These are phyloP conservation scores for Pichia sp. DNA, from an alignment of 1,139 yeast species.

Conservation along the genomic window DNA sequence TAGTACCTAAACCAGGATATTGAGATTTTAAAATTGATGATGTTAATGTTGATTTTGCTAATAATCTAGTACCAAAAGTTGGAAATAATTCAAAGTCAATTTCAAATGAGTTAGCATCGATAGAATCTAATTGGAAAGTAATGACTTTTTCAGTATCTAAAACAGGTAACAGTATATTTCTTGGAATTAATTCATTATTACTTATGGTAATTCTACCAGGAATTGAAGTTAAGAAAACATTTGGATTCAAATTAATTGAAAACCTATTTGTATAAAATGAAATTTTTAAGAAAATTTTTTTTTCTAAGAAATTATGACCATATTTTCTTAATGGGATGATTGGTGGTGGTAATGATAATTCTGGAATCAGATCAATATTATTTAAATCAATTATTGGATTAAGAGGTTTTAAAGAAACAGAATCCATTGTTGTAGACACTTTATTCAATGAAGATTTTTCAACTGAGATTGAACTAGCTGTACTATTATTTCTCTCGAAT, in stretches of 20 bases:
- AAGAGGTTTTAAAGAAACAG: slow-evolving; percentile 8
- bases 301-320: slow-evolving; percentile 92
- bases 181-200: slow-evolving; percentile 75
- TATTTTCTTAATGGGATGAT: slow-evolving; percentile 87
- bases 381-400: slow-evolving; percentile 12
- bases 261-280: slow-evolving; percentile 56
- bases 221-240: slow-evolving; percentile 38
- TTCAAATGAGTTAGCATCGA: slow-evolving; percentile 54
- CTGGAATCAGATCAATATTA: slow-evolving; percentile 75
- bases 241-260: slow-evolving; percentile 48
- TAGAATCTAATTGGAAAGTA: slow-evolving; percentile 79
- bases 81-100: slow-evolving; percentile 92
- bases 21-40: slow-evolving; percentile 40
- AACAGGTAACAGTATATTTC: slow-evolving; percentile 75
- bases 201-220: slow-evolving; percentile 67
- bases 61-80: slow-evolving; percentile 84
- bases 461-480: no score
- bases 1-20: slow-evolving; percentile 35
- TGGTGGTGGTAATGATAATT: slow-evolving; percentile 89
- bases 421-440: not conserved
- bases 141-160: slow-evolving; percentile 67
- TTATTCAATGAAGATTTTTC: not conserved
- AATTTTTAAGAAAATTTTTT: slow-evolving; percentile 76
- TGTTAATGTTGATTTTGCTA: slow-evolving; percentile 69
- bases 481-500: not conserved